Evolutionary conservation across 1,284 basidiomycete species (phyloP).

Genomic region (Coriolopsis trogii): DNA sequence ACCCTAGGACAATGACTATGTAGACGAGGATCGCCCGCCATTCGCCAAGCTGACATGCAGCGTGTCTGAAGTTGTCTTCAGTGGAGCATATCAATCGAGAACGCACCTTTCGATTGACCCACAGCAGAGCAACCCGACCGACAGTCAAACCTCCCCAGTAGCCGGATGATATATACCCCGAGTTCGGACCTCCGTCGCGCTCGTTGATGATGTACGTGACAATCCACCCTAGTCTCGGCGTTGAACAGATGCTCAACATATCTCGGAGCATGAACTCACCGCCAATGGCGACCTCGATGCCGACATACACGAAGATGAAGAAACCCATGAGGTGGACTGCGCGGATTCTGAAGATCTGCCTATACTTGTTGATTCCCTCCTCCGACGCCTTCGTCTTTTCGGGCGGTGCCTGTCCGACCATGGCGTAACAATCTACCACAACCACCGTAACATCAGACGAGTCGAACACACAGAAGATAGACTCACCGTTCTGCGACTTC

Average conservation of each 20-base stretch:
- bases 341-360: slow-evolving; percentile 39
- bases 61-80: neutral
- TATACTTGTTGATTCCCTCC: slow-evolving; percentile 36
- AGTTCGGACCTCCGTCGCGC: slow-evolving; percentile 46
- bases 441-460: neutral
- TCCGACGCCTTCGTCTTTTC: slow-evolving; percentile 27
- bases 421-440: slow-evolving; percentile 18
- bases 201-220: slow-evolving; percentile 50
- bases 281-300: slow-evolving; percentile 49
- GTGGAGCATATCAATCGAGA: neutral
- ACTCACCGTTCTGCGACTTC: slow-evolving; percentile 54
- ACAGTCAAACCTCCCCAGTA: slow-evolving; percentile 51
- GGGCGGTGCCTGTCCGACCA: slow-evolving; percentile 34
- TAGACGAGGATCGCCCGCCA: slow-evolving; percentile 43
- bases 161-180: slow-evolving; percentile 53
- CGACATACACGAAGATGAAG: slow-evolving; percentile 50
- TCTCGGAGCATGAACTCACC: slow-evolving; percentile 30
- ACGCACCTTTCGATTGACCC: slow-evolving; percentile 49
- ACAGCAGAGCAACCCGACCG: slow-evolving; percentile 47
- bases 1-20: slow-evolving; percentile 37
- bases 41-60: slow-evolving; percentile 44
- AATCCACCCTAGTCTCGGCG: slow-evolving; percentile 46
- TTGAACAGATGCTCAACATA: neutral
- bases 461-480: too few relatives aligned
- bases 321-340: slow-evolving; percentile 45